Percentiles rank a stretch among this genome's conserved stretches.
Conservation (phyloP, 75 land plant species). For the Pinus albicaulis region DNA sequence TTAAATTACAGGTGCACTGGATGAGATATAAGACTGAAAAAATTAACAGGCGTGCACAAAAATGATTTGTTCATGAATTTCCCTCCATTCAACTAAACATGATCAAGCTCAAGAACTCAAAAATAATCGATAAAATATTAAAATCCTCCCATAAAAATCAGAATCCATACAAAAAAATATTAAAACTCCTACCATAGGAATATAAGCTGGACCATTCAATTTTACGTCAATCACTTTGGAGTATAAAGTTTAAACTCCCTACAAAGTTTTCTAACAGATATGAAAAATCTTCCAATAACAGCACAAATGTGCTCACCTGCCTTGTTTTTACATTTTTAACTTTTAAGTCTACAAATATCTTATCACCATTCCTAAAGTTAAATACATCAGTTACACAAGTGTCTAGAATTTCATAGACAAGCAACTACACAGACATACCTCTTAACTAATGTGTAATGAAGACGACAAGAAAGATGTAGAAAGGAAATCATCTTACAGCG, state of each 20-base stretch:
- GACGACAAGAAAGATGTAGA: not conserved
- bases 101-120: not conserved
- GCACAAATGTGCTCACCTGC: not conserved
- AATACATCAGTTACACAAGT: not conserved
- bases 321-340: not conserved
- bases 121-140: too few relatives aligned
- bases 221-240: not conserved
- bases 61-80: not conserved
- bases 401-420: not conserved
- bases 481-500: not conserved
- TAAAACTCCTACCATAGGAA: not conserved
- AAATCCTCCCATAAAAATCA: not conserved
- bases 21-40: slow-evolving; percentile 2
- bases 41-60: too few relatives aligned
- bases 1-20: not conserved
- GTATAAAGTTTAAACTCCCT: too few relatives aligned
- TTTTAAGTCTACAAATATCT: not conserved
- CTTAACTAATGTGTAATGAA: not conserved
- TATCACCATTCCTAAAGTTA: not conserved
- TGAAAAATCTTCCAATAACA: not conserved
- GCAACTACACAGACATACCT: not conserved
- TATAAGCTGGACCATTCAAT: not conserved
- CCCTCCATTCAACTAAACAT: not conserved
- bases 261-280: too few relatives aligned
- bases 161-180: not conserved